A percentile compares a stretch with the other conserved stretches of the same genome.
Conservation (phyloP, 2,329 filamentous ascomycete genomes). For the Diaporthe sp. region DNA sequence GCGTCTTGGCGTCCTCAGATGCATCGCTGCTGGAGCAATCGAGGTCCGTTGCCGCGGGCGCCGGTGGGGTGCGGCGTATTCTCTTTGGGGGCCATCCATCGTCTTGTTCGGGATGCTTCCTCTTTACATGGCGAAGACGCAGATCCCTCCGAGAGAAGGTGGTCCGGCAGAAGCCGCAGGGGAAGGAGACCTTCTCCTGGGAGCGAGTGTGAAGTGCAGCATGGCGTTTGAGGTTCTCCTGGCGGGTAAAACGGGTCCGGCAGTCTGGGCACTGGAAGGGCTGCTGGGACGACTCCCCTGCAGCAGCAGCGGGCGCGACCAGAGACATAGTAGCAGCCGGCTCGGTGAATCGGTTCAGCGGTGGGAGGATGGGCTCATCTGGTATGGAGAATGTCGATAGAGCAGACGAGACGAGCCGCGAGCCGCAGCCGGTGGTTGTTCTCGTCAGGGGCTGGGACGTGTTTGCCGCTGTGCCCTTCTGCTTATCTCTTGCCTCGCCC, state of each 20-base stretch:
- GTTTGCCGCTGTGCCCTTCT: conserved; percentile 6
- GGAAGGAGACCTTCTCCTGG: conserved; percentile 47
- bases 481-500: conserved; percentile 14
- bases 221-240: conserved; percentile 59
- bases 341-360: conserved; percentile 14
- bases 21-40: conserved; percentile 11
- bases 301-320: not conserved
- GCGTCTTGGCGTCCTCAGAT: conserved; percentile 18
- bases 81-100: conserved; percentile 33
- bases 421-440: conserved; percentile 18
- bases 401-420: conserved; percentile 15
- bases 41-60: not conserved
- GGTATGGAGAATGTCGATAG: conserved; percentile 24
- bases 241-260: conserved; percentile 54
- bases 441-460: conserved; percentile 12
- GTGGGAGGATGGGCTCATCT: conserved; percentile 11
- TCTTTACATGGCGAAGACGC: conserved; percentile 57
- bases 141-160: conserved; percentile 58
- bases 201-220: conserved; percentile 54
- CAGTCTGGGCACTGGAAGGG: conserved; percentile 58
- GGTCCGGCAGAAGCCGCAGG: conserved; percentile 54
- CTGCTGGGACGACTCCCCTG: conserved; percentile 45
- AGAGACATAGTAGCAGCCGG: conserved; percentile 35
- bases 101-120: conserved; percentile 53
- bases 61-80: conserved; percentile 16